Base-by-base conservation (phyloP, 352 stramenopile species). In the Phytophthora hybrid region DNA sequence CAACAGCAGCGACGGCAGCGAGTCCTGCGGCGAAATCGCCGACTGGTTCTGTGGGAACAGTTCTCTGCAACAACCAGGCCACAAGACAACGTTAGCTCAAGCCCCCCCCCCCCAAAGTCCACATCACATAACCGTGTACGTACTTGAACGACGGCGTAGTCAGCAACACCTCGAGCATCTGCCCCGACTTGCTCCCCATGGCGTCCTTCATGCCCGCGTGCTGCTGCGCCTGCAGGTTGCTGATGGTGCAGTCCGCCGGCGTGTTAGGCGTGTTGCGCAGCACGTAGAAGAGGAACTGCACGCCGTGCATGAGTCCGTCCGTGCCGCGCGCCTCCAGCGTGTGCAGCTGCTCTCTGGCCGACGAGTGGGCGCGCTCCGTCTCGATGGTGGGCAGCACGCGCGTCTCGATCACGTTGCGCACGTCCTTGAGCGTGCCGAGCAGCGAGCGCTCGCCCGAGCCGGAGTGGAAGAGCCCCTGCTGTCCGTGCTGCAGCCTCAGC, bases 201-300 rank as follows among this genome's bases (percentile, higher is more conserved):
- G 87, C 89, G 61, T 96, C 89, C 74, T 89, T 94, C 89, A 96
- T 96, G 44, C 87, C 87, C 19, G 84, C 77, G 66, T 96, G 89
- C 55, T 96, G 89, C 69, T 96, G 89, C 10, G 80, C 79, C 57
- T 93, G 89, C 18, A 96, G 60, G 66, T 94, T 94, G 54, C 82
- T 93, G 67, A 96, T 96, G 6, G 89, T 96, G 46, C 89, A 96
- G 65, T 96, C 89, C 0, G 78, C 88, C 0, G 89, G 89, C 4
- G 89, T 94, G 76, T 96, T 96, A 14, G 89, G 80, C 34, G 89
- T 94, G 60, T 96, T 96, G 0, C 89, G 79, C 26, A 96, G 76
- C 65, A 96, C 89, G 61, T 96, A 96, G 46, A 96, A 96, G 26
- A 96, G 73, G 62, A 96, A 96, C 71, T 96, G 89, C 51, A 96